These are phyloP conservation scores for Dryas alaskensis DNA, from an alignment of 306 rosid species.

Conservation along the genomic window DNA sequence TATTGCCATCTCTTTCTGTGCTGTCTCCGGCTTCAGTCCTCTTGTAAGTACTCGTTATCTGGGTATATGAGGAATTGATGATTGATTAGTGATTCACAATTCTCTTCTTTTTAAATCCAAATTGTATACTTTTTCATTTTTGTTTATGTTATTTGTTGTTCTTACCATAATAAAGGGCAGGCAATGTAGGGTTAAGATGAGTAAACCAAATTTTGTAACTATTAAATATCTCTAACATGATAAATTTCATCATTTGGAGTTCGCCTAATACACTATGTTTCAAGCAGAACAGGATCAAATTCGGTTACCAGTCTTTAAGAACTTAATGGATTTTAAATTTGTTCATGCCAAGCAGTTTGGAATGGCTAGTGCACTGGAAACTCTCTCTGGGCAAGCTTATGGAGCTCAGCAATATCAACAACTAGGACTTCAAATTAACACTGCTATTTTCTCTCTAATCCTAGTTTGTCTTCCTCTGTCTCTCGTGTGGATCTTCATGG, in stretches of 20 bases:
- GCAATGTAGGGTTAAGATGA: background rate
- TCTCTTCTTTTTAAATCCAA: background rate
- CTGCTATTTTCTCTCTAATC: constrained; percentile 44
- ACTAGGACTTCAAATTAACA: constrained; percentile 30
- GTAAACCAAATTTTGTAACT: background rate
- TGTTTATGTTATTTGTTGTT: background rate
- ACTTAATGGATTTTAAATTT: background rate
- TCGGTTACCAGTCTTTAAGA: background rate
- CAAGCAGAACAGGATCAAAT: background rate
- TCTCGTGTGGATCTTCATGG: constrained; percentile 58
- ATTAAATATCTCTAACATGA: background rate
- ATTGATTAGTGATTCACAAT: background rate
- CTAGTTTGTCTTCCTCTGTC: constrained; percentile 57
- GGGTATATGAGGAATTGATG: background rate
- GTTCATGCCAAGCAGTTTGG: constrained; percentile 35
- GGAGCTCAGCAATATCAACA: constrained; percentile 44
- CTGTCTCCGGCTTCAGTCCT: constrained; percentile 30
- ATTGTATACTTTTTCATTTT: background rate
- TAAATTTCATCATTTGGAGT: too few relatives aligned
- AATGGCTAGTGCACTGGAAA: constrained; percentile 44
- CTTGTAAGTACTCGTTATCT: background rate
- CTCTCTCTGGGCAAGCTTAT: constrained; percentile 46
- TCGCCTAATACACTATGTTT: too few relatives aligned
- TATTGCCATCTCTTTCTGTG: constrained; percentile 22
- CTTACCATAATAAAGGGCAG: background rate